These are phyloP conservation scores for Epichloe amarillans DNA, from an alignment of 2,329 filamentous ascomycete species.

Conservation along the genomic window DNA sequence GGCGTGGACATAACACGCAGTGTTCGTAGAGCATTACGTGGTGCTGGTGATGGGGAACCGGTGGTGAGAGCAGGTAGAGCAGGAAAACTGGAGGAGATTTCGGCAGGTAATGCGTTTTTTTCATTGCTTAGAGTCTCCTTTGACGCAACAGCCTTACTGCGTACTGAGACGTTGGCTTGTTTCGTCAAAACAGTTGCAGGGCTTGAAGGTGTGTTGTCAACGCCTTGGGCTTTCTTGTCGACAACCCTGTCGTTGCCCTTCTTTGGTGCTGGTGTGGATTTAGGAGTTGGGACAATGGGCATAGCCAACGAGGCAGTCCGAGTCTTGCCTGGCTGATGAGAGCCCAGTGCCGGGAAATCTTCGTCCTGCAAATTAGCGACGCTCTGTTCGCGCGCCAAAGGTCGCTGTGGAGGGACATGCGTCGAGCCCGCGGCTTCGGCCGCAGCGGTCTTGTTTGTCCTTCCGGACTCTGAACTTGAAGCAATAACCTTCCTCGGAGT, in stretches of 20 bases:
- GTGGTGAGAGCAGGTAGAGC: slow-evolving; percentile 33
- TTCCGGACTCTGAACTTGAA: slow-evolving; percentile 24
- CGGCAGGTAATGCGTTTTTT: slow-evolving; percentile 7
- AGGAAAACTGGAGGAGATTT: slow-evolving; percentile 31
- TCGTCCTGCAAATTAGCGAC: slow-evolving; percentile 37
- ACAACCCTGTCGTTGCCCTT: slow-evolving; percentile 17
- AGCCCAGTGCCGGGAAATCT: slow-evolving; percentile 47
- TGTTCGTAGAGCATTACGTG: slow-evolving; percentile 46
- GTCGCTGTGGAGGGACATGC: slow-evolving; percentile 28
- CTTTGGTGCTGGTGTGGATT: slow-evolving; percentile 21
- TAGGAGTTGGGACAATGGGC: slow-evolving; percentile 22
- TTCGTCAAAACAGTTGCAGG: background rate
- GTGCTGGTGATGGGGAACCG: slow-evolving; percentile 33
- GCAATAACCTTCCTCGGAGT: slow-evolving; percentile 16
- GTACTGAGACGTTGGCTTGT: background rate
- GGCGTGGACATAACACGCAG: slow-evolving; percentile 47
- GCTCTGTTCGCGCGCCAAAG: slow-evolving; percentile 8
- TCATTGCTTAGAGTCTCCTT: slow-evolving; percentile 1
- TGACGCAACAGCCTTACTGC: background rate
- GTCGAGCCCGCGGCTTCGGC: slow-evolving; percentile 33
- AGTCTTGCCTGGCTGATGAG: slow-evolving; percentile 25
- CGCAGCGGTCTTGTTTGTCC: slow-evolving; percentile 31
- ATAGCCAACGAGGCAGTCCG: slow-evolving; percentile 19
- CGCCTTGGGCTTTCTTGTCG: slow-evolving; percentile 11
- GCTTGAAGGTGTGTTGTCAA: background rate